Conservation (phyloP, 2,329 filamentous ascomycete genomes). For the Arthrobotrys pseudoclavata region DNA sequence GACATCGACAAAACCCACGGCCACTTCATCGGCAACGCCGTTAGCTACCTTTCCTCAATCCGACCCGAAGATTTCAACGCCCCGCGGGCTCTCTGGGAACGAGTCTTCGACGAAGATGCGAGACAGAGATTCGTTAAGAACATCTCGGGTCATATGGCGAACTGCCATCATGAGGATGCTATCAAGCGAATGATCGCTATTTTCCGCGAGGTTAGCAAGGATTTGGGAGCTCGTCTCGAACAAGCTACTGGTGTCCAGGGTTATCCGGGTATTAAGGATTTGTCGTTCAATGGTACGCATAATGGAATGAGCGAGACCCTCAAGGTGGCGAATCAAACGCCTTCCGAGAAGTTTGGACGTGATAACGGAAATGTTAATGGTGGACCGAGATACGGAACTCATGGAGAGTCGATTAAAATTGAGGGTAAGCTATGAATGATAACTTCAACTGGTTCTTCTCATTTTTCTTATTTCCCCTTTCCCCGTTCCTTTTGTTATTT, state of each 20-base stretch:
- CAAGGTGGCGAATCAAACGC: constrained; percentile 71
- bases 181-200: constrained; percentile 76
- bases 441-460: neutral
- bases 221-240: constrained; percentile 73
- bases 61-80: constrained; percentile 68
- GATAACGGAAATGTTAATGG: constrained; percentile 68
- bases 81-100: constrained; percentile 73
- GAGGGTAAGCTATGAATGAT: constrained; percentile 55
- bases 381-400: constrained; percentile 68
- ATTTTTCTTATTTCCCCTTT: constrained; percentile 1
- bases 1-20: constrained; percentile 67
- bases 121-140: constrained; percentile 74
- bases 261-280: constrained; percentile 71
- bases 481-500: neutral
- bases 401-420: constrained; percentile 63
- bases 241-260: constrained; percentile 75
- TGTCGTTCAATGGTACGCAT: constrained; percentile 74
- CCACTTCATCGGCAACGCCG: constrained; percentile 68
- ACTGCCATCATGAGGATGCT: constrained; percentile 73
- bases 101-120: constrained; percentile 73
- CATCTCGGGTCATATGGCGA: constrained; percentile 74
- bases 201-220: constrained; percentile 74
- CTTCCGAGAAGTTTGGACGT: constrained; percentile 64
- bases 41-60: constrained; percentile 68
- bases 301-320: constrained; percentile 73